These are phyloP conservation scores for Malus fusca DNA, from an alignment of 306 rosid genomes.

Conservation along the genomic window DNA sequence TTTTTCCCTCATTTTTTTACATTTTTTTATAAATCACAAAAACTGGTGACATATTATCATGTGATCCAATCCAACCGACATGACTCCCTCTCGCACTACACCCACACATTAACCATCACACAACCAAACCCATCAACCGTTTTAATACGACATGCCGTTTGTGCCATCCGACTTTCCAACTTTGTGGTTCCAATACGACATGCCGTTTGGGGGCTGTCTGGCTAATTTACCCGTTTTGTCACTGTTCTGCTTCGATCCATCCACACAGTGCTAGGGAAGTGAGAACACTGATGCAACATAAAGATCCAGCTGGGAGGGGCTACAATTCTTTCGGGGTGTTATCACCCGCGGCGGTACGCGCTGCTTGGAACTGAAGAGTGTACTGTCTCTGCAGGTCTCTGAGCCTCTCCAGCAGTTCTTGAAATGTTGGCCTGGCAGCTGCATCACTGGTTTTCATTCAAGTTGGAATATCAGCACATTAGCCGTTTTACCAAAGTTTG, in stretches of 20 bases:
- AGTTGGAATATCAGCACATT: conserved; percentile 11
- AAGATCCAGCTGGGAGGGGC: neutral
- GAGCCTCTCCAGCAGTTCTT: conserved; percentile 65
- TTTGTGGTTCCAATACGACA: conserved; percentile 22
- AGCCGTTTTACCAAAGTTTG: neutral
- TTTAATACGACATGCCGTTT: neutral
- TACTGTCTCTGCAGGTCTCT: conserved; percentile 62
- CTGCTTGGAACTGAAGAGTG: conserved; percentile 70
- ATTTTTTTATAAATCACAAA: neutral
- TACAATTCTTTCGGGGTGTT: conserved; percentile 57
- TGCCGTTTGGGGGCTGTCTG: neutral
- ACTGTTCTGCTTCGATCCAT: conserved; percentile 1
- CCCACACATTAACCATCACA: conserved; percentile 9
- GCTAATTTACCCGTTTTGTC: neutral
- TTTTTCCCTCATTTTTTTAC: neutral
- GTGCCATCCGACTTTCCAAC: conserved; percentile 5
- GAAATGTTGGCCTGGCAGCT: conserved; percentile 71
- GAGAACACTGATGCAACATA: conserved; percentile 5
- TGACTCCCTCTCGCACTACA: conserved; percentile 21
- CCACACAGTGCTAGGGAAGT: conserved; percentile 20
- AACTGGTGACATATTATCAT: conserved; percentile 4
- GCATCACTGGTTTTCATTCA: conserved; percentile 62
- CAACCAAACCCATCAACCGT: conserved; percentile 28
- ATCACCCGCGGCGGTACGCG: conserved; percentile 49
- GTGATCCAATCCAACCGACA: neutral